Percentiles rank a stretch among this genome's conserved stretches.
phyloP scores from a whole-genome alignment of 352 stramenopile genomes.

The Pythium brachiatum region DNA sequence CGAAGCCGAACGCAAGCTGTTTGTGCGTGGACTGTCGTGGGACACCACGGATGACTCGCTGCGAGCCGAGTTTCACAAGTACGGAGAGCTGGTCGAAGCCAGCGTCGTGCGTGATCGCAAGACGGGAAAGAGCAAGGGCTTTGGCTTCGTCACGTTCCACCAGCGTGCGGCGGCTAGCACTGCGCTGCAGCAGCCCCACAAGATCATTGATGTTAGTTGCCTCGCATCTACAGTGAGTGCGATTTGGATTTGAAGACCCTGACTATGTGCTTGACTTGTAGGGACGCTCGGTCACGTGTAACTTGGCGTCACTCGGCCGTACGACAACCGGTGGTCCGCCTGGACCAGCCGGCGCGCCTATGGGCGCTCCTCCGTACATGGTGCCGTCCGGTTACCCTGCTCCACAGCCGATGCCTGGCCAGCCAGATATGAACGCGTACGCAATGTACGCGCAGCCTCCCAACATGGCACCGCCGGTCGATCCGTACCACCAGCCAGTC shows the following conservation, averaged over 20 bases:
- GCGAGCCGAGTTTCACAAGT: slow-evolving; percentile 56
- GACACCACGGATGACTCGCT: slow-evolving; percentile 54
- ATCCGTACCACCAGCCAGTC: slow-evolving; percentile 21
- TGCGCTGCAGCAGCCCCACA: slow-evolving; percentile 59
- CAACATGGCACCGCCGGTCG: slow-evolving; percentile 4
- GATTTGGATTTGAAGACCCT: background rate
- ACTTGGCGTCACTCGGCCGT: slow-evolving; percentile 42
- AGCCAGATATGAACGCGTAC: slow-evolving; percentile 20
- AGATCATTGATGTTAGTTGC: slow-evolving; percentile 60
- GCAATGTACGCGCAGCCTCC: slow-evolving; percentile 20
- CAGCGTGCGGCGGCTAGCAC: slow-evolving; percentile 39
- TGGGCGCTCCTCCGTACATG: slow-evolving; percentile 10
- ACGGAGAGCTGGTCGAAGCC: slow-evolving; percentile 54
- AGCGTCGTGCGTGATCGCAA: slow-evolving; percentile 45
- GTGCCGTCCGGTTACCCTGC: slow-evolving; percentile 6
- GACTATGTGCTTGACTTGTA: slow-evolving; percentile 14
- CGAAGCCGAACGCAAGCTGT: slow-evolving; percentile 55
- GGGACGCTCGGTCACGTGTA: slow-evolving; percentile 56
- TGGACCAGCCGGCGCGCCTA: background rate
- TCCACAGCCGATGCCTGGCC: slow-evolving; percentile 1
- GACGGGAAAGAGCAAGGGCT: slow-evolving; percentile 68
- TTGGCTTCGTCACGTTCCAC: slow-evolving; percentile 62
- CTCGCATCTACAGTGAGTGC: background rate
- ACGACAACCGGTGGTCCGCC: background rate
- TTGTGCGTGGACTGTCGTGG: slow-evolving; percentile 56